Conservation (phyloP, 257 asterid species). For the Solanum bulbocastanum region DNA sequence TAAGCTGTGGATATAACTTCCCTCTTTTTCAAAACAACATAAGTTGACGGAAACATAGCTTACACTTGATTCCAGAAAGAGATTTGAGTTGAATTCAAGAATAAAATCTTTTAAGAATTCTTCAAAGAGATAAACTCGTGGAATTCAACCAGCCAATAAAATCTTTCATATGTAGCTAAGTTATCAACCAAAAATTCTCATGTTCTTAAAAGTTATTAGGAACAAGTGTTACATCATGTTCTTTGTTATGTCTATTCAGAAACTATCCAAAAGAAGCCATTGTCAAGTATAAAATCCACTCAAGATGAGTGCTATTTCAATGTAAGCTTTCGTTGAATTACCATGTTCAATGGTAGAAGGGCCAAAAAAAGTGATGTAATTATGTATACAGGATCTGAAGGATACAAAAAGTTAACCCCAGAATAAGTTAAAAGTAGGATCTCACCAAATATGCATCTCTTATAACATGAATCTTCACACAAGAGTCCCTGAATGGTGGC, state of each 20-base stretch:
- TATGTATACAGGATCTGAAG: neutral
- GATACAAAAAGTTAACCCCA: neutral
- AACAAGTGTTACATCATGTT: neutral
- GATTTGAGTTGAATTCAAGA: neutral
- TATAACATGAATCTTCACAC: neutral
- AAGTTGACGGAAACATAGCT: neutral
- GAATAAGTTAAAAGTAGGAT: neutral
- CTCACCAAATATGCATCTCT: neutral
- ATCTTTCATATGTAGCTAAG: neutral
- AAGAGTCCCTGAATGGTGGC: neutral
- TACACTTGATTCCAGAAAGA: too few relatives aligned
- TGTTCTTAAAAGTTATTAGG: neutral
- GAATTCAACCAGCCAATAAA: neutral
- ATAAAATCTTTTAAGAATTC: neutral
- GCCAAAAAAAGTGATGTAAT: neutral
- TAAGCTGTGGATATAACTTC: neutral
- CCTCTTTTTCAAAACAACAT: neutral
- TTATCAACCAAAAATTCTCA: neutral
- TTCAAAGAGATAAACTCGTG: too few relatives aligned
- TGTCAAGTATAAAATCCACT: neutral
- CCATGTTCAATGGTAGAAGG: neutral
- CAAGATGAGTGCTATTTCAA: neutral
- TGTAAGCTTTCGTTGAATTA: neutral
- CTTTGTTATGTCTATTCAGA: neutral
- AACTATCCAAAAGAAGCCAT: neutral